These are phyloP conservation scores for Ogataea angusta DNA, from an alignment of 805 yeast genomes.

Conservation along the genomic window DNA sequence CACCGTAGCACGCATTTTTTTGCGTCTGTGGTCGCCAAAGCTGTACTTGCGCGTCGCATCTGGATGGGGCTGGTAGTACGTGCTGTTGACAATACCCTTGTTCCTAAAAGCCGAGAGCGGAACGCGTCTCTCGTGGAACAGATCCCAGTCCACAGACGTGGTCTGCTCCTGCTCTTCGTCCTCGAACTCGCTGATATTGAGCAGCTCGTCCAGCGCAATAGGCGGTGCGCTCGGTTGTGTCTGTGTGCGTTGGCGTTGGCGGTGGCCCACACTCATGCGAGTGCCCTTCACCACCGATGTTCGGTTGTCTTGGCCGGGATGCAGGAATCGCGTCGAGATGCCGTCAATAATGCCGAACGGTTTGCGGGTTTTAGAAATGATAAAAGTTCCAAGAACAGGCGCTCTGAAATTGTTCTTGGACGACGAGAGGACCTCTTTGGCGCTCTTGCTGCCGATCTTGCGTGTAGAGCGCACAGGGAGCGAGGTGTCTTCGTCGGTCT, in stretches of 20 bases:
- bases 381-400: constrained; percentile 91
- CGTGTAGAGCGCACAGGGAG: constrained; percentile 68
- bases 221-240: constrained; percentile 17
- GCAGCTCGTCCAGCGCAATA: constrained; percentile 66
- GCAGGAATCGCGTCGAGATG: constrained; percentile 77
- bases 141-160: constrained; percentile 23
- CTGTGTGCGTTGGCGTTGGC: constrained; percentile 4
- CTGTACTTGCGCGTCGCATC: constrained; percentile 26
- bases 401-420: constrained; percentile 84
- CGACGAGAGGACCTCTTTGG: constrained; percentile 89
- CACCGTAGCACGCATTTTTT: constrained; percentile 14
- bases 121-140: constrained; percentile 44
- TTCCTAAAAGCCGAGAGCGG: constrained; percentile 92
- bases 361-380: constrained; percentile 62
- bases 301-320: constrained; percentile 38
- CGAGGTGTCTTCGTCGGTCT: constrained; percentile 89
- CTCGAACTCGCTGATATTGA: constrained; percentile 85
- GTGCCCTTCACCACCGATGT: constrained; percentile 27
- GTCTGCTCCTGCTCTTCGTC: constrained; percentile 59
- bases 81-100: constrained; percentile 47
- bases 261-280: constrained; percentile 4
- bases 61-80: constrained; percentile 14
- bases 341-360: constrained; percentile 97
- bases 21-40: constrained; percentile 20
- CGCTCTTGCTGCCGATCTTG: constrained; percentile 72